Conservation (phyloP, 1,284 basidiomycete genomes). For the Sanghuangporus weigelae region DNA sequence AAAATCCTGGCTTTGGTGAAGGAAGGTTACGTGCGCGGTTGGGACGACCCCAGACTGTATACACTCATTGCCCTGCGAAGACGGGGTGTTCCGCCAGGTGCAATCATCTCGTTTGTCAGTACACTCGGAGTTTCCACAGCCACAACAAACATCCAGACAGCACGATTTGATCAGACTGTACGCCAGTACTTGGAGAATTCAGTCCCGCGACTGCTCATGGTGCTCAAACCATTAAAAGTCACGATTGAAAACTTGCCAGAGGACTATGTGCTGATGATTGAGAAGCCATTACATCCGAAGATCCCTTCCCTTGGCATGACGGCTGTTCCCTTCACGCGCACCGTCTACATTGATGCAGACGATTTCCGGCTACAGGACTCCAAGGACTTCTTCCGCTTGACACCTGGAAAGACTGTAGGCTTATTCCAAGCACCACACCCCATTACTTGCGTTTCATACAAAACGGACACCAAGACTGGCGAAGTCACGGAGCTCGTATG, state of each 20-base stretch:
- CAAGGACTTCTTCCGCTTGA: constrained; percentile 95
- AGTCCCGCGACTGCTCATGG: constrained; percentile 90
- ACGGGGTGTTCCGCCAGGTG: constrained; percentile 93
- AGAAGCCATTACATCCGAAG: constrained; percentile 95
- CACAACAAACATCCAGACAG: constrained; percentile 79
- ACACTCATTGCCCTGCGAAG: constrained; percentile 94
- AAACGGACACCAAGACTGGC: constrained; percentile 66
- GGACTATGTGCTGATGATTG: constrained; percentile 78
- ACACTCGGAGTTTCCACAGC: constrained; percentile 90
- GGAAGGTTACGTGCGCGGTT: constrained; percentile 80
- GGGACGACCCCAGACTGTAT: constrained; percentile 99
- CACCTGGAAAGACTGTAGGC: constrained; percentile 95
- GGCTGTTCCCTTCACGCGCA: constrained; percentile 83
- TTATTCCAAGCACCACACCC: constrained; percentile 94
- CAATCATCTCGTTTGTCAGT: constrained; percentile 91
- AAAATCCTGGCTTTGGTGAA: constrained; percentile 91
- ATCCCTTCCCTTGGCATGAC: constrained; percentile 83
- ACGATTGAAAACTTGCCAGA: constrained; percentile 89
- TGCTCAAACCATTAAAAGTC: constrained; percentile 87
- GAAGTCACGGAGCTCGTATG: constrained; percentile 78
- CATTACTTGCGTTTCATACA: constrained; percentile 90
- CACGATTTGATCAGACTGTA: constrained; percentile 87
- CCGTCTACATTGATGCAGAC: constrained; percentile 89
- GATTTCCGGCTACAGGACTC: constrained; percentile 93
- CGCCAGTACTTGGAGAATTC: constrained; percentile 87